Conservation (phyloP, 768 basidiomycete species). For the Kwoniella bestiolae region DNA sequence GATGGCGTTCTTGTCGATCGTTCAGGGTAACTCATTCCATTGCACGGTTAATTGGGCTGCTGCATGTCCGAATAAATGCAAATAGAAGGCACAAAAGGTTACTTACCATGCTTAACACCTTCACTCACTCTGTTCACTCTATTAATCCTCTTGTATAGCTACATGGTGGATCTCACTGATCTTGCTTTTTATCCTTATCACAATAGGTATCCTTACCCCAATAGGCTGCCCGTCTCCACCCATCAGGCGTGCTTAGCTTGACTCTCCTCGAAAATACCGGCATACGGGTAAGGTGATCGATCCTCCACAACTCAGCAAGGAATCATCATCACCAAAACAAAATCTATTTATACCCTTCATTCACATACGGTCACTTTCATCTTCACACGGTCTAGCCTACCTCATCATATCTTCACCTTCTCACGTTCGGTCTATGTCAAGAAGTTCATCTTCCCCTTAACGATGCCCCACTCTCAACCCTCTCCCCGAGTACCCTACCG, state of each 20-base stretch:
- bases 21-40: background rate
- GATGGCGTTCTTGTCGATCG: slow-evolving; percentile 6
- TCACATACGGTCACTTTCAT: no score
- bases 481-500: slow-evolving; percentile 24
- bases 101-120: background rate
- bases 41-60: background rate
- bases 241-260: no score
- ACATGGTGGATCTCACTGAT: no score
- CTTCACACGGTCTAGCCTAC: no score
- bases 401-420: no score
- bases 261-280: background rate
- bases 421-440: no score
- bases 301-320: background rate
- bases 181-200: no score
- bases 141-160: background rate
- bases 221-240: no score
- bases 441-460: background rate
- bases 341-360: slow-evolving; percentile 1
- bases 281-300: background rate
- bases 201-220: no score
- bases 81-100: background rate
- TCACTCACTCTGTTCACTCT: background rate
- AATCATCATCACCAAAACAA: background rate
- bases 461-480: slow-evolving; percentile 6
- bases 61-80: background rate